phyloP scores from a whole-genome alignment of 2,329 filamentous ascomycete species.

The Pezicula neosporulosa region DNA sequence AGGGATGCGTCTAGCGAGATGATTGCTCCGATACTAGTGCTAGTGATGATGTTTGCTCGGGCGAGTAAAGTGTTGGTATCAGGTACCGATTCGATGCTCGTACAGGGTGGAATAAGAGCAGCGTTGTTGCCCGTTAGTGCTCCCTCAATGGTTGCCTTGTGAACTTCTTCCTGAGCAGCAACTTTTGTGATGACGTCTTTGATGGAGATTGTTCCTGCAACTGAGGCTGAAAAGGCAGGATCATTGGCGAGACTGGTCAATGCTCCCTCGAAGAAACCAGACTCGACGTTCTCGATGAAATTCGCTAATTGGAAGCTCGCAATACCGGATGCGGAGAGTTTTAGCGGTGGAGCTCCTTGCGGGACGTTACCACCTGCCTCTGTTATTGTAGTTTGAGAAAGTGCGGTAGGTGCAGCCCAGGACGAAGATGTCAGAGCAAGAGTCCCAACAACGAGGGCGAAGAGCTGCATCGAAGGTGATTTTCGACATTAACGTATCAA shows the following conservation, averaged over 20 bases:
- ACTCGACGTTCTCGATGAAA: slow-evolving; percentile 7
- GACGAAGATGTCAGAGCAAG: no score
- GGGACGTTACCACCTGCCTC: slow-evolving; percentile 6
- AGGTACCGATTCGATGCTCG: neutral
- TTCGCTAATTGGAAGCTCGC: slow-evolving; percentile 4
- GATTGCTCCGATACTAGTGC: slow-evolving; percentile 5
- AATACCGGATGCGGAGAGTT: slow-evolving; percentile 2
- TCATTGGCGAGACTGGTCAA: slow-evolving; percentile 2
- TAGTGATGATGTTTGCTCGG: slow-evolving; percentile 5
- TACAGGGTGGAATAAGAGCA: slow-evolving; percentile 2
- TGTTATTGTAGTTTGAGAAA: slow-evolving; percentile 3
- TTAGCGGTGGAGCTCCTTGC: slow-evolving; percentile 1
- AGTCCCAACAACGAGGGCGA: no score
- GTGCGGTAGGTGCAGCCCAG: neutral
- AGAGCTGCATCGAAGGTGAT: no score
- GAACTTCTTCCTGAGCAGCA: slow-evolving; percentile 7
- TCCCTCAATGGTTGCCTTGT: slow-evolving; percentile 5
- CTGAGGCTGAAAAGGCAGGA: neutral
- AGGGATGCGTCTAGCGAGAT: neutral
- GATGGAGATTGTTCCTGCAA: slow-evolving; percentile 2
- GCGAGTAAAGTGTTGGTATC: slow-evolving; percentile 4
- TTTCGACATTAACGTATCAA: no score
- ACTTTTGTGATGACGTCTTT: slow-evolving; percentile 4
- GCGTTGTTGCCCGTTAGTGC: neutral
- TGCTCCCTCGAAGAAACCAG: slow-evolving; percentile 3